Base-by-base conservation (phyloP, 1,284 basidiomycete species). In the Vanrija sp. region DNA sequence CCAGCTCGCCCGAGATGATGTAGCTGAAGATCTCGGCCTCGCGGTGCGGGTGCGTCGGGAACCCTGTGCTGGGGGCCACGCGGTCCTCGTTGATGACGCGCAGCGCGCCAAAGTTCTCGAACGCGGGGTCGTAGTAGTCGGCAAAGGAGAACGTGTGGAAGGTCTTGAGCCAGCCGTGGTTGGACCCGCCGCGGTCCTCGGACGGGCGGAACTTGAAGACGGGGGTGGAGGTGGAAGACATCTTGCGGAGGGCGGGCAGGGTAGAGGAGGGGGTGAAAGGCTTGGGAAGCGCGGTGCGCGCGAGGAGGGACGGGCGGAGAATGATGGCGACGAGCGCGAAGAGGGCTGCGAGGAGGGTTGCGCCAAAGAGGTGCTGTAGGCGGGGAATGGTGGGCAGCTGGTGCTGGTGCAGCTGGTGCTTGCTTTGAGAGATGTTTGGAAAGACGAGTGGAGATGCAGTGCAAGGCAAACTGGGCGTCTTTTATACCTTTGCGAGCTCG, bases 1-100 rank as follows among this genome's bases (percentile, higher is more conserved):
- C 66, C 12, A 78, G 69, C 57, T 74, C 68, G 50, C 77, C 77
- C 40, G 61, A 64, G 46, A 57, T 52, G 21, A 57, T 92, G 88
- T 96, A 94, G 1, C 86, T 87, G 78, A 94, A 96, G 64, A 97
- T 97, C 70, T 98, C 91, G 65, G 90, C 89, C 69, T 89, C 87
- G 34, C 83, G 80, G 71, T 97, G 94, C 9, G 72, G 82, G 61
- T 97, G 92, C 0, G 85, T 86, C 4, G 89, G 91, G 65, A 97
- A 97, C 0, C 93, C 94, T 7, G 84, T 86, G 3, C 77, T 70
- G 5, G 88, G 78, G 57, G 65, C 26, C 3, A 61, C 59, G 34
- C 59, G 52, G 52, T 61, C 59, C 50, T 55, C 54, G 53, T 96
- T 97, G 72, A 97, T 79, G 6, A 83, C 81, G 50, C 80, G 65